Evolutionary conservation across 495 filamentous ascomycete genomes (phyloP).

Genomic region (Hypoxylon lienhwacheense): DNA sequence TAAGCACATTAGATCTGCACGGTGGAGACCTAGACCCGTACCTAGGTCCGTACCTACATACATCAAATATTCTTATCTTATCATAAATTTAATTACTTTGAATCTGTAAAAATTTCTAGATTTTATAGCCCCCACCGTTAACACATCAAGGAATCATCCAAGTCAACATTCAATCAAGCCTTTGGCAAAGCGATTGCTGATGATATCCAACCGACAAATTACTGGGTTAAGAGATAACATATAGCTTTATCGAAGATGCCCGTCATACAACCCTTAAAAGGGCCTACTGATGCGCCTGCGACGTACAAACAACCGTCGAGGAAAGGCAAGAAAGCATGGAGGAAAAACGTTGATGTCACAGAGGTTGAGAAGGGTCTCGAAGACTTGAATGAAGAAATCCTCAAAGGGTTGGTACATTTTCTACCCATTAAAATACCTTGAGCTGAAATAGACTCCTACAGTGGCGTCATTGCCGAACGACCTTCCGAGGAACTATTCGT

Average conservation of each 20-base stretch:
- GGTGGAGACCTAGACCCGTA: too few species aligned
- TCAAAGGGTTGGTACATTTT: conserved; percentile 68
- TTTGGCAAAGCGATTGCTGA: neutral
- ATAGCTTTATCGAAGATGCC: conserved; percentile 32
- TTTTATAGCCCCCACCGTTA: conserved; percentile 16
- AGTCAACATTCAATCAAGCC: neutral
- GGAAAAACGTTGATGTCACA: conserved; percentile 93
- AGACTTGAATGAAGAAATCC: conserved; percentile 79
- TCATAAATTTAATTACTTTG: conserved; percentile 5
- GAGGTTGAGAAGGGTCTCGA: conserved; percentile 83
- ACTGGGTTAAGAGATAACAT: neutral
- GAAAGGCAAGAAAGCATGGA: conserved; percentile 98
- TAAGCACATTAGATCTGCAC: too few species aligned
- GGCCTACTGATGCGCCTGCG: conserved; percentile 47
- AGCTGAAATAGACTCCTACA: conserved; percentile 44
- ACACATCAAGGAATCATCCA: neutral
- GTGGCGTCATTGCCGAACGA: conserved; percentile 81
- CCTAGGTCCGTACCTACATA: too few species aligned
- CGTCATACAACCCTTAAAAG: conserved; percentile 37
- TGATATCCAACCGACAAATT: neutral
- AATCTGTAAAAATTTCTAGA: conserved; percentile 24
- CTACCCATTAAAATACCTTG: neutral
- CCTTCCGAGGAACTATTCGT: conserved; percentile 76
- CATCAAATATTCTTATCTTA: conserved; percentile 22
- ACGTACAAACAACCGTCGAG: conserved; percentile 80